These are phyloP conservation scores for Posidonia australis DNA, from an alignment of 106 monocot genomes.

Conservation along the genomic window DNA sequence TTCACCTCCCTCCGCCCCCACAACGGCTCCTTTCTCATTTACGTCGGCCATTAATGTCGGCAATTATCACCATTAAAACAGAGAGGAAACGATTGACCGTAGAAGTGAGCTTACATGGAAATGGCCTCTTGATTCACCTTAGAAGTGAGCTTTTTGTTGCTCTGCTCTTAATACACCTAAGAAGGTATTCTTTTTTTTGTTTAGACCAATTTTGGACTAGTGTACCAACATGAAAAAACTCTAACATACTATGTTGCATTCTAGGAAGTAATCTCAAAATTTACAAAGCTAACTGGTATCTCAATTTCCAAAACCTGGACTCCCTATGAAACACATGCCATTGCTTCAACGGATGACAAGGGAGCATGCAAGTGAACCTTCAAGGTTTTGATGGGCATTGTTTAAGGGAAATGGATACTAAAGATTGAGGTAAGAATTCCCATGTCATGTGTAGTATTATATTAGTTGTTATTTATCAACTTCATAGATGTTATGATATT, in stretches of 20 bases:
- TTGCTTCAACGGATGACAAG: conserved; percentile 75
- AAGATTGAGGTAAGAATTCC: conserved; percentile 61
- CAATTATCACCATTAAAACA: too few species aligned
- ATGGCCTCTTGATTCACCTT: conserved; percentile 67
- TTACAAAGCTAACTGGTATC: conserved; percentile 42
- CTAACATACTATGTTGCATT: conserved; percentile 1
- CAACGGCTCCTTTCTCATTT: too few species aligned
- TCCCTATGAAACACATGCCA: conserved; percentile 71
- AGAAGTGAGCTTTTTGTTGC: too few species aligned
- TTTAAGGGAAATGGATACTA: conserved; percentile 88
- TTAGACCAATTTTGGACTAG: not conserved
- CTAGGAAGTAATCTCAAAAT: conserved; percentile 54
- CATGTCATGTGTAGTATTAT: not conserved
- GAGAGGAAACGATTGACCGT: too few species aligned
- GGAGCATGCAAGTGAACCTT: too few species aligned
- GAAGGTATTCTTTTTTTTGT: conserved; percentile 53
- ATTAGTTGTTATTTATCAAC: too few species aligned
- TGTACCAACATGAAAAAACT: too few species aligned
- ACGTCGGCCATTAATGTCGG: too few species aligned
- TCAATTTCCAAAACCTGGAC: conserved; percentile 52
- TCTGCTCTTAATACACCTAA: conserved; percentile 46
- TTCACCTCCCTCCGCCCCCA: too few species aligned
- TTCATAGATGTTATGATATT: not conserved
- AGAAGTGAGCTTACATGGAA: too few species aligned
- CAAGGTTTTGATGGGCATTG: too few species aligned